Evolutionary conservation across 2,329 filamentous ascomycete genomes (phyloP).

Genomic region (Juglanconis juglandina): DNA sequence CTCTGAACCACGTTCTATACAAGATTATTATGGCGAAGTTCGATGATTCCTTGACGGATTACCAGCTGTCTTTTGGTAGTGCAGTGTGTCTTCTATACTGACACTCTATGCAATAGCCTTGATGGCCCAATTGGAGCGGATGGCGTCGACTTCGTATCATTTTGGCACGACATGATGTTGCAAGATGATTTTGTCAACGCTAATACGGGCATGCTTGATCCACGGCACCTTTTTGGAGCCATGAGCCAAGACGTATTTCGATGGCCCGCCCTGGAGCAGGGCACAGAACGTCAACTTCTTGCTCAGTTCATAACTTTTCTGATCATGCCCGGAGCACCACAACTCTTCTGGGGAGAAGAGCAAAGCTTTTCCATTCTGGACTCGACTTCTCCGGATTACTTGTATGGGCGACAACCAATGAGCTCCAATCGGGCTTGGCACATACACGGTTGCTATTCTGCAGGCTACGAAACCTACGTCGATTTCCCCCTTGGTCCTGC

Average conservation of each 20-base stretch:
- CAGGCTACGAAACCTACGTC: constrained; percentile 47
- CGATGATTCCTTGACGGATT: no score
- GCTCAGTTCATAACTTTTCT: constrained; percentile 57
- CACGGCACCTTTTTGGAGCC: constrained; percentile 59
- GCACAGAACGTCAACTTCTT: constrained; percentile 53
- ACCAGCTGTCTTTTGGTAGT: no score
- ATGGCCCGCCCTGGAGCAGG: constrained; percentile 57
- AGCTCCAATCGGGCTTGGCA: constrained; percentile 59
- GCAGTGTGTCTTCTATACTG: no score
- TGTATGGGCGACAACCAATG: constrained; percentile 58
- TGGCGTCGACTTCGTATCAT: constrained; percentile 41
- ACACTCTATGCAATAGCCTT: constrained; percentile 25
- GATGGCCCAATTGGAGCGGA: constrained; percentile 6
- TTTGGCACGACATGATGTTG: constrained; percentile 51
- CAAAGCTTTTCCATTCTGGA: constrained; percentile 61
- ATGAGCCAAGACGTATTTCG: constrained; percentile 65
- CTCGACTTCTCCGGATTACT: constrained; percentile 59
- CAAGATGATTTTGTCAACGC: constrained; percentile 56
- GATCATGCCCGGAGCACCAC: constrained; percentile 57
- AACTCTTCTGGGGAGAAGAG: constrained; percentile 61
- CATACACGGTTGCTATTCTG: constrained; percentile 57
- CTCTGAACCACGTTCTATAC: no score
- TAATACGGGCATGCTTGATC: constrained; percentile 57
- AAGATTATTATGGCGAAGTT: no score
- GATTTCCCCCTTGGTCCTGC: constrained; percentile 53